Evolutionary conservation across 805 yeast species (phyloP).

Genomic region (Hanseniaspora clermontiae): DNA sequence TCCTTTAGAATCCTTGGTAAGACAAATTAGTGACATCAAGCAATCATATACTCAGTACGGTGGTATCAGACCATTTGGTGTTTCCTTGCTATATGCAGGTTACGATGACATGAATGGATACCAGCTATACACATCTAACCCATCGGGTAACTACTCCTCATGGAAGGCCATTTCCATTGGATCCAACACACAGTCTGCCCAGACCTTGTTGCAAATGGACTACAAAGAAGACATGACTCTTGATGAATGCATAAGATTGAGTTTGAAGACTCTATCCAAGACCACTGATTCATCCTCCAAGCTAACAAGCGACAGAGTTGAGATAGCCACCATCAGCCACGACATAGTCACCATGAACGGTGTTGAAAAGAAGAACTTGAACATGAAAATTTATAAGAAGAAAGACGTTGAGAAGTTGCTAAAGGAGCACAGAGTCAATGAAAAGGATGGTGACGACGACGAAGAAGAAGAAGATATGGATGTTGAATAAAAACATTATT

Average conservation of each 20-base stretch:
- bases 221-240: conserved; percentile 68
- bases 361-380: conserved; percentile 35
- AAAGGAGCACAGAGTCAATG: conserved; percentile 55
- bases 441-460: conserved; percentile 36
- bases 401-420: conserved; percentile 62
- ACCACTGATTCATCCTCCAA: conserved; percentile 76
- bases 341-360: conserved; percentile 15
- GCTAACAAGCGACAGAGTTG: conserved; percentile 79
- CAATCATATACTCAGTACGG: conserved; percentile 99
- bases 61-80: conserved; percentile 97
- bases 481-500: background rate
- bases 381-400: conserved; percentile 69
- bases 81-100: conserved; percentile 90
- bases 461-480: conserved; percentile 8
- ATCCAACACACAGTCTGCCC: conserved; percentile 91
- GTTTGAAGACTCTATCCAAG: conserved; percentile 81
- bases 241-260: conserved; percentile 71
- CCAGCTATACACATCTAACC: conserved; percentile 89
- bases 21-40: conserved; percentile 79
- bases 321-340: conserved; percentile 68
- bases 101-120: conserved; percentile 79
- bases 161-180: conserved; percentile 98
- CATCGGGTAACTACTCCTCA: conserved; percentile 94
- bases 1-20: conserved; percentile 85
- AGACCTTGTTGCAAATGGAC: conserved; percentile 88